A percentile compares a stretch with the other conserved stretches of the same genome.
Conservation (phyloP, 495 filamentous ascomycete genomes). For the Cercophora newfieldiana region DNA sequence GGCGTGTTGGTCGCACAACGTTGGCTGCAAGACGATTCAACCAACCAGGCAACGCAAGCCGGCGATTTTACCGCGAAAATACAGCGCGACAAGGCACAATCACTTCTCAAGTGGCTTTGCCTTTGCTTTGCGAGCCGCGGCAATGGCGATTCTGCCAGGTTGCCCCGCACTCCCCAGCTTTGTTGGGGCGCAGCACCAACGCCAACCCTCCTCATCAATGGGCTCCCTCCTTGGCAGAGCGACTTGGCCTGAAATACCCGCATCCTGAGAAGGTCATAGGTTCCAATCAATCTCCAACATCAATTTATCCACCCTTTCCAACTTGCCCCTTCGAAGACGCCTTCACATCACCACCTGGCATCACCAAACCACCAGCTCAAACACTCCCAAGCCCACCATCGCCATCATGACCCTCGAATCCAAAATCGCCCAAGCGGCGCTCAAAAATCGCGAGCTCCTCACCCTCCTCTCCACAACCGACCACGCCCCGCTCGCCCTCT, state of each 20-base stretch:
- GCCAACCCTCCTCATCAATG: neutral
- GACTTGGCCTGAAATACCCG: too few species aligned
- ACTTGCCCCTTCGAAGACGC: too few species aligned
- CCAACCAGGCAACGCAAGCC: neutral
- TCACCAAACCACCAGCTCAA: neutral
- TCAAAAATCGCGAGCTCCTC: slow-evolving; percentile 25
- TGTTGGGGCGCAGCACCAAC: neutral
- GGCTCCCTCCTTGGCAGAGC: neutral
- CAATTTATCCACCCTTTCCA: neutral
- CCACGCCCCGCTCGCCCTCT: slow-evolving; percentile 40
- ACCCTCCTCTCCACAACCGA: slow-evolving; percentile 42
- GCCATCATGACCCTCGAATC: neutral
- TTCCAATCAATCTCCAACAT: neutral
- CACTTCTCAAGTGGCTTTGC: neutral
- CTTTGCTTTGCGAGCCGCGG: neutral
- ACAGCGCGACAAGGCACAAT: neutral
- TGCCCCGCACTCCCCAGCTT: neutral
- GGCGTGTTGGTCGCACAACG: too few species aligned
- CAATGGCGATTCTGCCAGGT: neutral
- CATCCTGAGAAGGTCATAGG: neutral
- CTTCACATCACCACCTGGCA: neutral
- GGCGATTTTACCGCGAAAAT: neutral
- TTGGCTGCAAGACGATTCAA: too few species aligned
- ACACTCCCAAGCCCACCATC: neutral
- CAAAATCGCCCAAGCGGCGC: neutral